These are phyloP conservation scores for Eragrostis curvula DNA, from an alignment of 176 grass and related monocot species.

Conservation along the genomic window DNA sequence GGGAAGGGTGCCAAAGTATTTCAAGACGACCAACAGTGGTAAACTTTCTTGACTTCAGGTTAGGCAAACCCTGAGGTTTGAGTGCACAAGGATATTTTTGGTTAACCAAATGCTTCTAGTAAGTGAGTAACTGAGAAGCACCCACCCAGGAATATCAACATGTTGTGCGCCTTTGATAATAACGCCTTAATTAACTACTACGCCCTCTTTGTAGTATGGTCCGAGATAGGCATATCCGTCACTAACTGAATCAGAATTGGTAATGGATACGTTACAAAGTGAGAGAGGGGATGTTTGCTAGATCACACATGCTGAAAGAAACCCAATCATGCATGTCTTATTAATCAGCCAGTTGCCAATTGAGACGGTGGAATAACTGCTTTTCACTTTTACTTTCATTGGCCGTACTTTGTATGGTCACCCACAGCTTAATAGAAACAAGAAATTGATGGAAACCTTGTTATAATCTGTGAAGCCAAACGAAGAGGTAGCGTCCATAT, in stretches of 20 bases:
- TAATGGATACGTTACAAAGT: background rate
- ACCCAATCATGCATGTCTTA: background rate
- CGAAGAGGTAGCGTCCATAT: background rate
- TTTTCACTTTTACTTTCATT: background rate
- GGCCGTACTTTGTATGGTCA: background rate
- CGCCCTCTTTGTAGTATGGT: background rate
- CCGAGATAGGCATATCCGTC: background rate
- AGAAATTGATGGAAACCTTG: background rate
- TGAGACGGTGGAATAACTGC: background rate
- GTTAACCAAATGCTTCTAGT: background rate
- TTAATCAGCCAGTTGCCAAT: background rate
- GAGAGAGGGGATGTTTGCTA: too few relatives aligned
- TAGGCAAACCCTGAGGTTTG: constrained; percentile 2
- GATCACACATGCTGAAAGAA: background rate
- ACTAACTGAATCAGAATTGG: background rate
- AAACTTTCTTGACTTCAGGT: constrained; percentile 14
- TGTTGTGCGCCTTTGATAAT: too few relatives aligned
- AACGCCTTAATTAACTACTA: background rate
- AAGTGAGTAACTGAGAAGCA: constrained; percentile 2
- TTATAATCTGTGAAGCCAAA: background rate
- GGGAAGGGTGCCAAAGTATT: background rate
- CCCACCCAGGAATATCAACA: too few relatives aligned
- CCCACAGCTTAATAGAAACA: background rate
- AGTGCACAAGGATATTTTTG: background rate
- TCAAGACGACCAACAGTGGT: background rate